These are phyloP conservation scores for Salvia sclarea DNA, from an alignment of 305 asterid species.

Conservation along the genomic window DNA sequence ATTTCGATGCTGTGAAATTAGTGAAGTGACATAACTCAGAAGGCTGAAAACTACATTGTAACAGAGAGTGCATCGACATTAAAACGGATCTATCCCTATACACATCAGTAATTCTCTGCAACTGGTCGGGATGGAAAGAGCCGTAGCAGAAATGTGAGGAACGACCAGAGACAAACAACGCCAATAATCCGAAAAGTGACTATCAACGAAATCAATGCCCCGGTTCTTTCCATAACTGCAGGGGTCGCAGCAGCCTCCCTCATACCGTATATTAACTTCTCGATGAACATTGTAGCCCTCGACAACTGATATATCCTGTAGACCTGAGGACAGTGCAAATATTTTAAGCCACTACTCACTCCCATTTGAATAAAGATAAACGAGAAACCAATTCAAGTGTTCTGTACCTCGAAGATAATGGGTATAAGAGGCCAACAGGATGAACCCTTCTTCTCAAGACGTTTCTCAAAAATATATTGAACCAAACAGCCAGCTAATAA, in stretches of 20 bases:
- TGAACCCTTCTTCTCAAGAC: constrained; percentile 51
- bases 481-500: constrained; percentile 62
- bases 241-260: constrained; percentile 47
- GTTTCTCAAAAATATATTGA: constrained; percentile 62
- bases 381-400: background rate
- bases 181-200: constrained; percentile 70
- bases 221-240: constrained; percentile 51
- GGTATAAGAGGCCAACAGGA: constrained; percentile 91
- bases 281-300: constrained; percentile 59
- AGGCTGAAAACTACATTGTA: background rate
- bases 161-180: constrained; percentile 80
- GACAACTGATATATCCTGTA: constrained; percentile 87
- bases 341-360: background rate
- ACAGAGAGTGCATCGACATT: background rate
- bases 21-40: background rate
- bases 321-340: constrained; percentile 50
- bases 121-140: constrained; percentile 93
- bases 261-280: constrained; percentile 60
- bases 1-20: background rate
- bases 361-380: constrained; percentile 3
- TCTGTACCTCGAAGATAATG: constrained; percentile 75
- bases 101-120: constrained; percentile 68
- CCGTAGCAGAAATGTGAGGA: constrained; percentile 80
- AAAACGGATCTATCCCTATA: constrained; percentile 14
- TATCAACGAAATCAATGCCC: constrained; percentile 59